phyloP scores from a whole-genome alignment of 1,139 yeast species.

The Protomyces inouyei region DNA sequence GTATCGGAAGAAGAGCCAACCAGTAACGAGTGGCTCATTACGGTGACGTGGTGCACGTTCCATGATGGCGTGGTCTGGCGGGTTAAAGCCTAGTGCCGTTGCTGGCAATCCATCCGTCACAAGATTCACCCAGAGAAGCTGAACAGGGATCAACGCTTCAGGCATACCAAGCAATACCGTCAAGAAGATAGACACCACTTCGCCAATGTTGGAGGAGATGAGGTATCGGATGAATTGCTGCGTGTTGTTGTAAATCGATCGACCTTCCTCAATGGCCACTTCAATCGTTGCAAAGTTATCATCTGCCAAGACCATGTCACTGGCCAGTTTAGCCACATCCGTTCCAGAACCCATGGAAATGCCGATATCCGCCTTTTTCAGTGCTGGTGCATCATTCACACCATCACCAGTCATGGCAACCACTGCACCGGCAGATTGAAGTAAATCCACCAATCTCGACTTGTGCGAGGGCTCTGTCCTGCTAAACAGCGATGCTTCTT shows the following conservation, averaged over 20 bases:
- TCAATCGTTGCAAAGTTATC: constrained; percentile 52
- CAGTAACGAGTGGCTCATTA: constrained; percentile 42
- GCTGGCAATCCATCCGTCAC: constrained; percentile 42
- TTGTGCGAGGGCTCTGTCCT: constrained; percentile 56
- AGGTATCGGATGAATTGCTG: constrained; percentile 49
- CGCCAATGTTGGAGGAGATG: constrained; percentile 51
- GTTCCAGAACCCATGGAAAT: constrained; percentile 47
- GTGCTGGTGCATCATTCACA: constrained; percentile 45
- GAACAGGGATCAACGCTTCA: constrained; percentile 40
- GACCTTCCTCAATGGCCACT: constrained; percentile 51
- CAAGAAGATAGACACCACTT: constrained; percentile 43
- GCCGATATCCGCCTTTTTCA: constrained; percentile 44
- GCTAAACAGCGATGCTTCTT: constrained; percentile 43
- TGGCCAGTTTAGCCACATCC: constrained; percentile 57
- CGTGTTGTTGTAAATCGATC: constrained; percentile 48
- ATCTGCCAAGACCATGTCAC: constrained; percentile 52
- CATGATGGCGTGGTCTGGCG: constrained; percentile 40
- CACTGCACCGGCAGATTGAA: constrained; percentile 47
- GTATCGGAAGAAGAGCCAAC: constrained; percentile 43
- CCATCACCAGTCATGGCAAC: constrained; percentile 47
- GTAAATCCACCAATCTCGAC: constrained; percentile 49
- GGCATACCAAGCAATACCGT: constrained; percentile 40
- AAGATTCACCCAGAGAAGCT: constrained; percentile 40
- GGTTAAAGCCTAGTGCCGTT: constrained; percentile 42
- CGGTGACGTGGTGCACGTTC: constrained; percentile 38